Base-by-base conservation (phyloP, 106 monocot genomes). In the Apostasia shenzhenica region DNA sequence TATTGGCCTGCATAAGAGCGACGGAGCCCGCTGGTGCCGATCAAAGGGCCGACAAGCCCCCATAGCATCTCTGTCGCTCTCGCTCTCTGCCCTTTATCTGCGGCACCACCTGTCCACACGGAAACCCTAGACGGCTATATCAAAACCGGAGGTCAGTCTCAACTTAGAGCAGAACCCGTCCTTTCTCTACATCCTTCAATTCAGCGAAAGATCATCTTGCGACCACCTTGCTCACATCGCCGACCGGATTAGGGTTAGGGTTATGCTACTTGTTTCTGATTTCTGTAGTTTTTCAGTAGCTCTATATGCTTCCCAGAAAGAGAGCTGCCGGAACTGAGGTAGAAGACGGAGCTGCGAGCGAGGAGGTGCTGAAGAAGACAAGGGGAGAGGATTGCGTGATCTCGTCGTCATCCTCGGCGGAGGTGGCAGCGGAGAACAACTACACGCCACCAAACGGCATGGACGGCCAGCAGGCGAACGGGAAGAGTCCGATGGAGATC, bases 291-390 rank as follows among this genome's bases (percentile, higher is more conserved):
- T 72, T 61, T 72, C 56, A 7, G 78, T 76, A 77, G 77, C 54
- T 62, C 87, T 92, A 78, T 92, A 82, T 92, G 87, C 82, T 88
- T 80, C 77, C 91, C 5, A 77, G 72, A 61, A 85, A 82, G 77
- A 75, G 88, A 83, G 75, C 44, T 9, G 74, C 5, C 66, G 80
- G 68, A 72, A 63, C 63, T 58, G 77, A 76, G 73, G 57, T 68
- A 37, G 70, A 68, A 59, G 57, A 63, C 48, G 61, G 37, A 38
- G 75, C 55, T 4, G 77, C 57, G 47, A 78, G 43, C 44, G 69
- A 69, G 41, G 60, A 14, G 2, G 56, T 61, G 63, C 45, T 43
- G 65, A 83, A 82, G 82, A 86, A 67, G 73, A 51, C 77, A 42
- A 77, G 38, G 50, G 48, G n/a, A 26, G 72, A 65, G 40, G 77